phyloP scores from a whole-genome alignment of 257 asterid genomes.

The Linderniella brevidens region DNA sequence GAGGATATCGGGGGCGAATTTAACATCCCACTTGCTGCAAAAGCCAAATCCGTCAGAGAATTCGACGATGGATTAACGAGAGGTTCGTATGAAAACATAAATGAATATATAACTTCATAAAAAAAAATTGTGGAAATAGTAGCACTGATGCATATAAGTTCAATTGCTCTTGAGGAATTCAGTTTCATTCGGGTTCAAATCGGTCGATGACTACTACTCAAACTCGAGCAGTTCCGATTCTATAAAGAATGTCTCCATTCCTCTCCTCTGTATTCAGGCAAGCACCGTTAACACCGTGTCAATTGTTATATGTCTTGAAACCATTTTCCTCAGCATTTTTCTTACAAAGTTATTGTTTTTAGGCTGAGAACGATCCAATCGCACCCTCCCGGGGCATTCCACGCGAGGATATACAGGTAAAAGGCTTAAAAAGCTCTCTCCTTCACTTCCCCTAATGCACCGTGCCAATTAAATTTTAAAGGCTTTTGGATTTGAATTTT shows the following conservation, averaged over 20 bases:
- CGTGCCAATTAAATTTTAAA: slow-evolving; percentile 9
- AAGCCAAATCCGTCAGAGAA: slow-evolving; percentile 74
- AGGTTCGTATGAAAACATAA: slow-evolving; percentile 30
- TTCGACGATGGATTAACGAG: slow-evolving; percentile 88
- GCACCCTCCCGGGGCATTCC: slow-evolving; percentile 95
- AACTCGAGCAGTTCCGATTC: slow-evolving; percentile 90
- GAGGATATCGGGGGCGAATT: slow-evolving; percentile 82
- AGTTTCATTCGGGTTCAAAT: slow-evolving; percentile 96
- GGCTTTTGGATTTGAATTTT: not conserved
- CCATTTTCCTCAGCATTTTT: not conserved
- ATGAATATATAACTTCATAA: slow-evolving; percentile 9
- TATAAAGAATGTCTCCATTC: slow-evolving; percentile 47
- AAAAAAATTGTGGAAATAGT: slow-evolving; percentile 2
- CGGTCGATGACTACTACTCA: slow-evolving; percentile 90
- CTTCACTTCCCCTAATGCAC: not conserved
- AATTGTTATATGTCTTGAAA: not conserved
- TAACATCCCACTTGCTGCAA: slow-evolving; percentile 61
- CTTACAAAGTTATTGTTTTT: slow-evolving; percentile 15
- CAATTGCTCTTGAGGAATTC: slow-evolving; percentile 11
- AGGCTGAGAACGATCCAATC: slow-evolving; percentile 97
- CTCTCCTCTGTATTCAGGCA: slow-evolving; percentile 94
- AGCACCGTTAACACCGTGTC: slow-evolving; percentile 8
- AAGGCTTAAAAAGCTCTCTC: slow-evolving; percentile 3
- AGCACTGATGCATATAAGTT: slow-evolving; percentile 5
- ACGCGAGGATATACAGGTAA: slow-evolving; percentile 73